Percentiles rank a stretch among this genome's conserved stretches.
phyloP scores from a whole-genome alignment of 1,284 basidiomycete genomes.

The Sporisorium sorghi region DNA sequence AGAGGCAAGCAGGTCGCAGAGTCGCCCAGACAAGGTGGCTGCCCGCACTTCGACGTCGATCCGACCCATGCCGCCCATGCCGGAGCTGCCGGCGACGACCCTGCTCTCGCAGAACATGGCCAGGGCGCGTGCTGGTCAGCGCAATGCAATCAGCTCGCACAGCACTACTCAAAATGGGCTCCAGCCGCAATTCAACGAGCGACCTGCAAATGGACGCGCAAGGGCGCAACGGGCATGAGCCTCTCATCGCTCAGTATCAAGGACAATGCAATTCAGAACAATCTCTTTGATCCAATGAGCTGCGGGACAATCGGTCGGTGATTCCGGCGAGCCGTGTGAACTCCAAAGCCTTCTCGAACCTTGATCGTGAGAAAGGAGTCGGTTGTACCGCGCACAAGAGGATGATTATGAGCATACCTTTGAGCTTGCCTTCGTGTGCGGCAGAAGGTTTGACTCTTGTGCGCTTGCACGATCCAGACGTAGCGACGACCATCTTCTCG shows the following conservation, averaged over 20 bases:
- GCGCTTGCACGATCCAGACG: no score
- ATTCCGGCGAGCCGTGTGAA: background rate
- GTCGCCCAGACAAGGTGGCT: slow-evolving; percentile 8
- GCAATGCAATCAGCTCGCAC: slow-evolving; percentile 10
- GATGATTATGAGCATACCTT: background rate
- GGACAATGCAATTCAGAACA: slow-evolving; percentile 13
- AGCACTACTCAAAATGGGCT: background rate
- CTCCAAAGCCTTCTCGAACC: background rate
- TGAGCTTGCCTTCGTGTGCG: slow-evolving; percentile 1
- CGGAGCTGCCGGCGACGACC: slow-evolving; percentile 6
- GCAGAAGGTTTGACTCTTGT: background rate
- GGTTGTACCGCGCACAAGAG: background rate
- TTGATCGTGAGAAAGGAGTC: background rate
- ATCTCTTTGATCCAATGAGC: no score
- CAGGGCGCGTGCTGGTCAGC: slow-evolving; percentile 9
- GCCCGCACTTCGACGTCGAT: slow-evolving; percentile 15
- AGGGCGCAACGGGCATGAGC: slow-evolving; percentile 16
- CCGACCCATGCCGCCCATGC: slow-evolving; percentile 14
- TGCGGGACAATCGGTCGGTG: background rate
- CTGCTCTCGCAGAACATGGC: slow-evolving; percentile 18
- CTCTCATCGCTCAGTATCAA: background rate
- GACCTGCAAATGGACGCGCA: slow-evolving; percentile 3
- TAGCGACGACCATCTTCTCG: background rate
- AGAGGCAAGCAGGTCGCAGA: slow-evolving; percentile 9
- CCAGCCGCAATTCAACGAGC: slow-evolving; percentile 1